These are phyloP conservation scores for Phialophora verrucosa DNA, from an alignment of 2,329 filamentous ascomycete species.

Conservation along the genomic window DNA sequence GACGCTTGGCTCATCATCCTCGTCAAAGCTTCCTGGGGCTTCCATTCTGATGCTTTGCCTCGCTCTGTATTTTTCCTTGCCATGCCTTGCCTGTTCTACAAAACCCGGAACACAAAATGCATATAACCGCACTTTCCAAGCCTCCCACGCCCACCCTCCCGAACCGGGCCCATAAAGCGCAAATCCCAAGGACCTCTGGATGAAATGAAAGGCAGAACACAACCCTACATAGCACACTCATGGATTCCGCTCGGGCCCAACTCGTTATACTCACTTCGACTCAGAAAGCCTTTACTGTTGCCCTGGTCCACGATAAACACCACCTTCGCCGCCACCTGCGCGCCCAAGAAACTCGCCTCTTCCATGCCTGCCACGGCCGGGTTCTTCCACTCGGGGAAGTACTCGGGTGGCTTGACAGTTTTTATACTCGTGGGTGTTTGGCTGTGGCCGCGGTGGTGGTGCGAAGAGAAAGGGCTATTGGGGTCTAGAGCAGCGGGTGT, in stretches of 20 bases:
- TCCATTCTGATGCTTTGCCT: background rate
- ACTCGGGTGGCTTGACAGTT: slow-evolving; percentile 76
- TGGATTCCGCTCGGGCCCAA: slow-evolving; percentile 69
- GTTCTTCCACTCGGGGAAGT: slow-evolving; percentile 90
- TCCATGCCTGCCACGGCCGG: slow-evolving; percentile 66
- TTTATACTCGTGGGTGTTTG: slow-evolving; percentile 87
- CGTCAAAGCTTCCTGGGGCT: too few species aligned
- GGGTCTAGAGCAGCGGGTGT: slow-evolving; percentile 40
- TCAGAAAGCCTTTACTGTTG: slow-evolving; percentile 71
- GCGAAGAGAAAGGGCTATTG: slow-evolving; percentile 35
- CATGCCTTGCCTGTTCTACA: background rate
- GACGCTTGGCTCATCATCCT: background rate
- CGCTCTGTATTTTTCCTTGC: background rate
- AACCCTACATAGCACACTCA: slow-evolving; percentile 54
- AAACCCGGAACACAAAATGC: background rate
- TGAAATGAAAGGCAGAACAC: background rate
- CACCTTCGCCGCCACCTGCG: slow-evolving; percentile 81
- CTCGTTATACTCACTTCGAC: slow-evolving; percentile 70
- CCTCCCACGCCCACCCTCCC: background rate
- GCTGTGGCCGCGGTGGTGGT: slow-evolving; percentile 67
- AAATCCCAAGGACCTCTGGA: background rate
- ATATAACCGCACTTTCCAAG: background rate
- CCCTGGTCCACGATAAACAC: slow-evolving; percentile 73
- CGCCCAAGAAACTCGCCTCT: slow-evolving; percentile 84
- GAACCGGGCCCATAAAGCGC: background rate